Evolutionary conservation across 2,329 filamentous ascomycete species (phyloP).

Genomic region (Ambrosiella cleistominuta): DNA sequence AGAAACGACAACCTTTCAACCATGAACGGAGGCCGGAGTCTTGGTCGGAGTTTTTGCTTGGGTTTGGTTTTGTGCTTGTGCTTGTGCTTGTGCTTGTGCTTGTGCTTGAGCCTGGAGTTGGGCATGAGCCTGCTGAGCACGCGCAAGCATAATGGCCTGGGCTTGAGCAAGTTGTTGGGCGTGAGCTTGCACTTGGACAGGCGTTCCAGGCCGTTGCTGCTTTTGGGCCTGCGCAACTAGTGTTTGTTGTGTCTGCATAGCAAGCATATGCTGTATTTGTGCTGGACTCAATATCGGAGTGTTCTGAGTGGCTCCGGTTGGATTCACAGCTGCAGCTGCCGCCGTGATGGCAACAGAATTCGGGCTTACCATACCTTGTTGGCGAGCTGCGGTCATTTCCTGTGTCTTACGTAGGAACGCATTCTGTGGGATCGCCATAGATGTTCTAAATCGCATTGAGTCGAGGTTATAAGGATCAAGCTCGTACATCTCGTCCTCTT

Average conservation of each 20-base stretch:
- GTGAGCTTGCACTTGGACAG: slow-evolving; percentile 12
- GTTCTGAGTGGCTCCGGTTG: not conserved
- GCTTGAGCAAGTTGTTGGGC: slow-evolving; percentile 11
- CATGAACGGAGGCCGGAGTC: not conserved
- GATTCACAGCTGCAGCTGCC: slow-evolving; percentile 15
- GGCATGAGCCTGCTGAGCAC: slow-evolving; percentile 1
- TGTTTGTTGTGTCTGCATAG: slow-evolving; percentile 13
- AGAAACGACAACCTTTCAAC: not conserved
- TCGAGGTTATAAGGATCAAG: slow-evolving; percentile 52
- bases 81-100: slow-evolving; percentile 5
- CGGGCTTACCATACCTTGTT: slow-evolving; percentile 5
- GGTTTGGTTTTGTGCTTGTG: slow-evolving; percentile 17
- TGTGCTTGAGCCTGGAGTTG: slow-evolving; percentile 7
- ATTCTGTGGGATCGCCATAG: slow-evolving; percentile 7
- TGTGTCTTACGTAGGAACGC: slow-evolving; percentile 14
- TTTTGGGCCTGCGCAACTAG: slow-evolving; percentile 14
- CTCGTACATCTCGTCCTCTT: slow-evolving; percentile 64
- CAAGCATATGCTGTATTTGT: slow-evolving; percentile 1
- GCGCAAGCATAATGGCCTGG: slow-evolving; percentile 2
- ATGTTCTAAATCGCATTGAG: slow-evolving; percentile 38
- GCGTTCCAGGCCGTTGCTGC: slow-evolving; percentile 13
- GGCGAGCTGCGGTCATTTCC: slow-evolving; percentile 14
- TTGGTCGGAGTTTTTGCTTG: slow-evolving; percentile 2
- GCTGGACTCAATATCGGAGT: not conserved
- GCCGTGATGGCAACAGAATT: slow-evolving; percentile 2